Percentiles rank a stretch among this genome's conserved stretches.
Conservation (phyloP, 139 green algal genomes). For the Chlorella sp. region DNA sequence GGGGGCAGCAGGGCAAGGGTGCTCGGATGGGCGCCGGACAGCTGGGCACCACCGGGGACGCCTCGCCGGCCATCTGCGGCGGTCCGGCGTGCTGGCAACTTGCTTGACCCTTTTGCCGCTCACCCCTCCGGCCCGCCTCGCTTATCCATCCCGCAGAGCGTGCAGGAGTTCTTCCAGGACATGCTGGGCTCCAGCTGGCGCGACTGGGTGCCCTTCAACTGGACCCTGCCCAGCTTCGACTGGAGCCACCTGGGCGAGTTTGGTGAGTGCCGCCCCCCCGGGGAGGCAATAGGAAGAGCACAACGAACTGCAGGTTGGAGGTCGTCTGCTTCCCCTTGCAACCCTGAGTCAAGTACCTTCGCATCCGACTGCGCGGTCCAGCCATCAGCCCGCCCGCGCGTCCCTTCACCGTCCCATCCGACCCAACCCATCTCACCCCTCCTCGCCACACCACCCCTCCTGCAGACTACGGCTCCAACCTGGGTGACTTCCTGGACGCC, state of each 20-base stretch:
- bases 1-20: neutral
- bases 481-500: conserved; percentile 21
- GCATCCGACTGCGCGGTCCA: neutral
- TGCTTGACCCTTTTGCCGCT: no score
- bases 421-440: neutral
- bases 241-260: conserved; percentile 19
- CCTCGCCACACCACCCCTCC: neutral
- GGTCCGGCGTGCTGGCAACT: no score
- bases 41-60: no score
- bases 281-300: no score
- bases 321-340: neutral
- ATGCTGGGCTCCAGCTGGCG: conserved; percentile 21
- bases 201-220: neutral
- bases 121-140: no score
- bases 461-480: conserved; percentile 25
- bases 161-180: conserved; percentile 21
- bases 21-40: neutral
- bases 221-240: conserved; percentile 18
- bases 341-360: neutral
- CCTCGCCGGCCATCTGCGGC: no score
- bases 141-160: conserved; percentile 10
- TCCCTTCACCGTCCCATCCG: neutral
- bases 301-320: no score
- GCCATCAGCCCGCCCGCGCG: neutral
- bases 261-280: conserved; percentile 22